Evolutionary conservation across 805 yeast genomes (phyloP), one percentile per base, ranked within the genome.

Genomic region (Kazachstania psychrophila): DNA sequence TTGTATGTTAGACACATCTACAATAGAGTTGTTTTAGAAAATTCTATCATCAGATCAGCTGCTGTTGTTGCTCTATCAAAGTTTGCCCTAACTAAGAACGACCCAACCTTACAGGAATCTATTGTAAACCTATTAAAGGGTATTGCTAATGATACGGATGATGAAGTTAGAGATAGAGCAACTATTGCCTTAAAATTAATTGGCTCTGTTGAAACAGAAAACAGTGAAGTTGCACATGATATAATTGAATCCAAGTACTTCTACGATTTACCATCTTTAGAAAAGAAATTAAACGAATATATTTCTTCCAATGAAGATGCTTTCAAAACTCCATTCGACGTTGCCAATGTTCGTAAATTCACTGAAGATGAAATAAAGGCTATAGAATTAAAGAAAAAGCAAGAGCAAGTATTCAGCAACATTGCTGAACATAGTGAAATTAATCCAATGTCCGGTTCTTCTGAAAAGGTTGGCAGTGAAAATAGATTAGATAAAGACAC

Each of bases 151-250:
- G 98, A 89, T 61, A 73, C 70, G 31, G 96, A 89, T 59, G 98
- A 89, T 62, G 98, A 89, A 64, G 98, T 92, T 23, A 85, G 98
- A 68, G 98, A 89, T 59, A 79, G 98, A 59, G 96, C 98, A 8
- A 82, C 94, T 2, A 68, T 89, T 48, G 79, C 95, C 2, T 70
- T 89, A 54, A 72, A 75, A 45, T 74, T 87, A 43, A 71, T 84
- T 43, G 64, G 64, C 23, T 56, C 68, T 6, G 54, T 64, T 7
- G 56, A 57, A 23, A 57, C 60, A 34, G 59, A 61, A 15, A 47
- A 57, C 15, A 51, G 47, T 28, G 38, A 46, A 13, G 65, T 69
- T 19, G 64, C 66, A 26, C 43, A 43, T 29, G 66, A 65, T 35
- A 75, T 80, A 47, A 71, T 88, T 44, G 71, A 77, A 37, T 82